Percentiles rank a stretch among this genome's conserved stretches.
Evolutionary conservation across 495 filamentous ascomycete genomes (phyloP).

Genomic region (Hypoxylon trugodes): DNA sequence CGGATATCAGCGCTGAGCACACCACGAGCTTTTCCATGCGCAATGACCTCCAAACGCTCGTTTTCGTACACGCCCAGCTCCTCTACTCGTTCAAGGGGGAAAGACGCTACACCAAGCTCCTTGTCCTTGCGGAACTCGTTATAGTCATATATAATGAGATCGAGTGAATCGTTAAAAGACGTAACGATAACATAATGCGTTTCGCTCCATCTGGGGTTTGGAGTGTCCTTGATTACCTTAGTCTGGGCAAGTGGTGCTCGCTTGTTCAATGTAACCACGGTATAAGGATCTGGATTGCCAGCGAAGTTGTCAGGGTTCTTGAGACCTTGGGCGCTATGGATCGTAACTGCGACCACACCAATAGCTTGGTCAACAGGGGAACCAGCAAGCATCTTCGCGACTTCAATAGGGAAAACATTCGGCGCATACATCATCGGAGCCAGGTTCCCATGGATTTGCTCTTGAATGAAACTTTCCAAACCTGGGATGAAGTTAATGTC

Average conservation of each 20-base stretch:
- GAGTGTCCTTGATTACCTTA: conserved; percentile 83
- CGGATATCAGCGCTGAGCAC: conserved; percentile 81
- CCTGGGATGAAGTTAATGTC: conserved; percentile 99
- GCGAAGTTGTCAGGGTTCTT: conserved; percentile 95
- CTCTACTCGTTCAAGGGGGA: conserved; percentile 82
- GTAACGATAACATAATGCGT: conserved; percentile 94
- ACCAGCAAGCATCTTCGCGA: conserved; percentile 98
- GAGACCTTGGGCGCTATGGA: conserved; percentile 88
- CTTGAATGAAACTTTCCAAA: conserved; percentile 90
- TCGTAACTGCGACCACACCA: conserved; percentile 88
- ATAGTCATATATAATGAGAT: conserved; percentile 85
- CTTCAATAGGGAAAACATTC: conserved; percentile 97
- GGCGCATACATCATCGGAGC: conserved; percentile 97
- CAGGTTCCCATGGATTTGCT: conserved; percentile 91
- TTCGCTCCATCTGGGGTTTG: conserved; percentile 93
- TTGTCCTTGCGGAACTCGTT: conserved; percentile 97
- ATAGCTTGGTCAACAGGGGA: conserved; percentile 94
- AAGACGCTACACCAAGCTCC: conserved; percentile 86
- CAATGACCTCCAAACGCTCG: conserved; percentile 80
- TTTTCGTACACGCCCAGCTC: conserved; percentile 81
- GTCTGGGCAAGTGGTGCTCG: conserved; percentile 83
- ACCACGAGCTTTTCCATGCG: conserved; percentile 85
- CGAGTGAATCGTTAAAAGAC: conserved; percentile 84
- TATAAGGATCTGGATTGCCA: conserved; percentile 93
- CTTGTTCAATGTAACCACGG: conserved; percentile 84